phyloP scores from a whole-genome alignment of 2,329 filamentous ascomycete genomes.

The Calonectria montana region DNA sequence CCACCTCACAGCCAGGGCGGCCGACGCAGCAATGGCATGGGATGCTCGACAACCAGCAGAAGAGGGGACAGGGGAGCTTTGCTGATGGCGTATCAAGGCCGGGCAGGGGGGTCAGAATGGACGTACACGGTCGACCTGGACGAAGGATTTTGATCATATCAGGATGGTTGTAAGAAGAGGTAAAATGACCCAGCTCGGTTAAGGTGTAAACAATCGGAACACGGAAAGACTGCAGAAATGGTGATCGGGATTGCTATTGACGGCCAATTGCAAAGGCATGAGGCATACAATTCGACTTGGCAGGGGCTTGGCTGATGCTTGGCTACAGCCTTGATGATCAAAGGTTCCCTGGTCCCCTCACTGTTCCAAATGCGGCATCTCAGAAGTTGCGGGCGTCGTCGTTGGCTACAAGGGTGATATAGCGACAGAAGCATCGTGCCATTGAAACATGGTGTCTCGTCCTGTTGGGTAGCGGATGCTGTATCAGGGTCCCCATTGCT shows the following conservation, averaged over 20 bases:
- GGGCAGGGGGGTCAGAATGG: conserved; percentile 8
- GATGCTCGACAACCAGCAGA: background rate
- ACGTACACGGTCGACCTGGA: conserved; percentile 1
- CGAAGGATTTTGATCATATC: background rate
- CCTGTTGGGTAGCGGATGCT: background rate
- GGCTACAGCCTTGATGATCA: background rate
- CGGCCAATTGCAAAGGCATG: background rate
- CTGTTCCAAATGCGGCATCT: conserved; percentile 15
- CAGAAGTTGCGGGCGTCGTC: conserved; percentile 14
- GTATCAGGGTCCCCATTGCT: background rate
- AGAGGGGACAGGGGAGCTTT: background rate
- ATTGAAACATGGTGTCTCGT: background rate
- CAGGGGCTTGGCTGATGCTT: conserved; percentile 12
- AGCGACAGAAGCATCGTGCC: background rate
- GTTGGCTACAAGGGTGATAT: background rate
- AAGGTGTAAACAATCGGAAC: background rate
- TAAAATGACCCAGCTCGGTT: background rate
- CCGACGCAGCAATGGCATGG: background rate
- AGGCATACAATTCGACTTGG: conserved; percentile 1
- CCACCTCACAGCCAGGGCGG: background rate
- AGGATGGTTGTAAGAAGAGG: background rate
- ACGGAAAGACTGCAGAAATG: conserved; percentile 1
- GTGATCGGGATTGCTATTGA: background rate
- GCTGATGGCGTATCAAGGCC: background rate
- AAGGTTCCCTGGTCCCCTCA: background rate